Evolutionary conservation across 139 green algal genomes (phyloP).

Genomic region (Astrephomene gubernaculifera): DNA sequence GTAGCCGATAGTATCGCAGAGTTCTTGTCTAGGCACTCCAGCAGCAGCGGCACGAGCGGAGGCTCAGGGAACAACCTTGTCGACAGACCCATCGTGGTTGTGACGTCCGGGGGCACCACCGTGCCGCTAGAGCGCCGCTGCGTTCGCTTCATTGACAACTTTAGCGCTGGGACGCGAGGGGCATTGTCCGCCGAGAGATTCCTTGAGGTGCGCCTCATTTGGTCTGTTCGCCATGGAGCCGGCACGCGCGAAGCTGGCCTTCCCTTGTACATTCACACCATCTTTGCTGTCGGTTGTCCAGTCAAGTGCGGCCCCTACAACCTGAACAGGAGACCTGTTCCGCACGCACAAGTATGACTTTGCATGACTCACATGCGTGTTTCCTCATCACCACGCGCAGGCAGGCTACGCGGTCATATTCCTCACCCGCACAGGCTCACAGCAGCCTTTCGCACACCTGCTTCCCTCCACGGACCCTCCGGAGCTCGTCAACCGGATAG

Average conservation of each 20-base stretch:
- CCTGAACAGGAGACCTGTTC: too few species aligned
- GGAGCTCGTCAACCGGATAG: conserved; percentile 20
- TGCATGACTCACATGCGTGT: too few species aligned
- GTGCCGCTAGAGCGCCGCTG: conserved; percentile 95
- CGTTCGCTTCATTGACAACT: conserved; percentile 99
- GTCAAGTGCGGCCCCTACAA: too few species aligned
- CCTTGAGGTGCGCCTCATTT: conserved; percentile 73
- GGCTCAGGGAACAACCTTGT: not conserved
- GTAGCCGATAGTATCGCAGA: conserved; percentile 5
- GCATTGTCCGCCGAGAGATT: conserved; percentile 91
- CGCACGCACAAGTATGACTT: too few species aligned
- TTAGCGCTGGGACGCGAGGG: conserved; percentile 89
- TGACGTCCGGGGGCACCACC: conserved; percentile 96
- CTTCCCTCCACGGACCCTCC: conserved; percentile 53
- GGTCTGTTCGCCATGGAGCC: too few species aligned
- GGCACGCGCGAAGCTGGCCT: too few species aligned
- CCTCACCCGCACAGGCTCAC: conserved; percentile 80
- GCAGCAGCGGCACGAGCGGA: not conserved
- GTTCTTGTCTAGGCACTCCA: not conserved
- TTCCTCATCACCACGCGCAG: too few species aligned
- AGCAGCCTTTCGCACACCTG: conserved; percentile 86
- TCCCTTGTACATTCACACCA: too few species aligned
- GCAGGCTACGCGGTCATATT: conserved; percentile 95
- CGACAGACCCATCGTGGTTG: conserved; percentile 63
- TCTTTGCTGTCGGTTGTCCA: too few species aligned